Evolutionary conservation across 2,329 filamentous ascomycete genomes (phyloP), one percentile per base, ranked within the genome.

Genomic region (Monilinia vaccinii-corymbosi): DNA sequence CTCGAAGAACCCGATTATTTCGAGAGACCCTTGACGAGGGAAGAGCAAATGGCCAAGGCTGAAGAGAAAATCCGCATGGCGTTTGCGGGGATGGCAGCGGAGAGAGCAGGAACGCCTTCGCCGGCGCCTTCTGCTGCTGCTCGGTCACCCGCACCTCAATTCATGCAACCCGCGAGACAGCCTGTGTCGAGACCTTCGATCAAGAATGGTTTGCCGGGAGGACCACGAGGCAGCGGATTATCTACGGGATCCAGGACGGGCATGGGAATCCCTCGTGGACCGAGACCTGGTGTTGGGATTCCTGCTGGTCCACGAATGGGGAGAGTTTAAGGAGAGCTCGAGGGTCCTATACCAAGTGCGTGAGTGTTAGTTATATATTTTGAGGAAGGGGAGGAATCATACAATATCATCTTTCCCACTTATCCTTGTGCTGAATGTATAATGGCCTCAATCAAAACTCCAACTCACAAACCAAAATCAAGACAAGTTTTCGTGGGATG

Each of bases 31-130:
- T 23, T 63, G 16, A 62, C 60, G 2, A 62, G 61, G 28, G 62
- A 65, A 34, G 46, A 63, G n/a, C 58, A 65, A 42, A 62, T 65
- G 47, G 40, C 28, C 5, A 63, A 60, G 42, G 63, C 63, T 1
- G 63, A 65, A 25, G 60, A 59, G 42, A 65, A 63, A 32, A 65
- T 65, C 18, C 49, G 53, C 8, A 31, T 48, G 40, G 63, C 63
- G 0, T 65, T 65, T 47, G 63, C 63, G 31, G 58, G 52, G 0
- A 47, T 65, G 49, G 63, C 63, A 11, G 44, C 59, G n/a, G 46
- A 63, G 48, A 65, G 51, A 46, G 44, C 45, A 13, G 46, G 48
- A 9, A 31, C 52, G 8, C 44, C 28, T 46, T 44, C 31, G 21
- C 14, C 36, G 3, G 32, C 31, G 31, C n/a, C n/a, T n/a, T n/a